A percentile compares a stretch with the other conserved stretches of the same genome.
phyloP scores from a whole-genome alignment of 179 eudicot genomes.

The Pouteria campechiana region DNA sequence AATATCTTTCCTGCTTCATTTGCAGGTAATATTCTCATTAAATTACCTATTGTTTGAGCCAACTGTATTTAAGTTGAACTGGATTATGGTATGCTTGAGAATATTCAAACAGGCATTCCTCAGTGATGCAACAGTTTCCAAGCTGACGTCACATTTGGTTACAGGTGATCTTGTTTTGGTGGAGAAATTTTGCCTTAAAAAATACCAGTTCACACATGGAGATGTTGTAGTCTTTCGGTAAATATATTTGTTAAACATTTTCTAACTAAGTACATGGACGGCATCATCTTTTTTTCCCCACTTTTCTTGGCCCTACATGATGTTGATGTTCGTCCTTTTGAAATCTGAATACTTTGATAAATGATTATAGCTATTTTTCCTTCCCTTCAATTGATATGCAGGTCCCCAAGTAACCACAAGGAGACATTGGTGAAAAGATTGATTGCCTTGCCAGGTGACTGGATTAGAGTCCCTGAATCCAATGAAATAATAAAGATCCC shows the following conservation, averaged over 20 bases:
- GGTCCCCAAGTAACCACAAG: constrained; percentile 73
- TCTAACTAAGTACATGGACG: too few species aligned
- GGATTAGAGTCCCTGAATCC: constrained; percentile 38
- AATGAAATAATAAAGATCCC: constrained; percentile 56
- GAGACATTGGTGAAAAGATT: constrained; percentile 72
- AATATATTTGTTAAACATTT: constrained; percentile 4
- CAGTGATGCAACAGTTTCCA: not conserved
- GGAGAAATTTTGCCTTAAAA: constrained; percentile 72
- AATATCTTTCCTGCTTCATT: constrained; percentile 15
- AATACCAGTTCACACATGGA: constrained; percentile 69
- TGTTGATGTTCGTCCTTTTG: too few species aligned
- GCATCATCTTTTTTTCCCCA: too few species aligned
- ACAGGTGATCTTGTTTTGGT: constrained; percentile 78
- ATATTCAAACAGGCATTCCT: not conserved
- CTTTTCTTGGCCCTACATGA: too few species aligned
- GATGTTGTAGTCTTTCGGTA: constrained; percentile 87
- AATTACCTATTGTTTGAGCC: too few species aligned
- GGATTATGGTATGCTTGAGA: not conserved
- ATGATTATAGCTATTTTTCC: too few species aligned
- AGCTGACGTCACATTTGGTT: constrained; percentile 2
- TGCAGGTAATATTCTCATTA: constrained; percentile 19
- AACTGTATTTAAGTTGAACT: not conserved
- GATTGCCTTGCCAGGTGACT: constrained; percentile 80
- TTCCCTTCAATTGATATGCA: too few species aligned
- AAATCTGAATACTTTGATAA: too few species aligned